Base-by-base conservation (phyloP, 176 grass and related monocot genomes). In the Elymus sibiricus region DNA sequence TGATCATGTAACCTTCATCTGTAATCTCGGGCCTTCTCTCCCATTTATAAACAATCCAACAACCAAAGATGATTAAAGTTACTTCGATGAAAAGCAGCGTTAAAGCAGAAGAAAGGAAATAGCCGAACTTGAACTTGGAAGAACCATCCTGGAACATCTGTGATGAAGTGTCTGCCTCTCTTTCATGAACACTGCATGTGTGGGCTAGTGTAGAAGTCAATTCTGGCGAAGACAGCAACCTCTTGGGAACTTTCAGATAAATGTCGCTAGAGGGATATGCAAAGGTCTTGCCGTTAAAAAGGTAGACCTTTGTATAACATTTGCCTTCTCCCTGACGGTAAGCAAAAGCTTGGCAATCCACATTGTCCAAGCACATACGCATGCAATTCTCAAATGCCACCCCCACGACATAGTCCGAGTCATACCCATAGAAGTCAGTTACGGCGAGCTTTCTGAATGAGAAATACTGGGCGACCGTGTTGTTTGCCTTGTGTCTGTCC, bases 401-500 rank as follows among this genome's bases (percentile, higher is more conserved):
- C 0, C 0, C 1, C 0, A 0, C 0, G 1, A 11, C 13, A 32
- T 70, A 88, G 72, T 34, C 69, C 0, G 64, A n/a, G 44, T 92
- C 91, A 75, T 81, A 96, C 1, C 87, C 89, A 77, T 82, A 94
- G 22, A 91, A 94, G 19, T 92, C 82, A 5, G 12, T 83, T 22
- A 32, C 14, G 0, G 22, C 21, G 39, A 84, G 13, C 19, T 55
- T 29, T 4, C 10, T 28, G 37, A 93, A 86, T 15, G 70, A 46
- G 10, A 37, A 53, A 1, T 77, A 65, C 12, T 86, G 35, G 49
- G 3, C 34, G 27, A 21, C 0, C 1, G 1, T 11, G 44, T 4
- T 76, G 26, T 67, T 72, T n/a, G 7, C 16, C 13, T 63, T 51
- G 39, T 17, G 14, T 31, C 64, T 65, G 9, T 43, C 12, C 12